Evolutionary conservation across 371 early-diverging fungal species (phyloP).

Genomic region (Haplosporangium sp.): DNA sequence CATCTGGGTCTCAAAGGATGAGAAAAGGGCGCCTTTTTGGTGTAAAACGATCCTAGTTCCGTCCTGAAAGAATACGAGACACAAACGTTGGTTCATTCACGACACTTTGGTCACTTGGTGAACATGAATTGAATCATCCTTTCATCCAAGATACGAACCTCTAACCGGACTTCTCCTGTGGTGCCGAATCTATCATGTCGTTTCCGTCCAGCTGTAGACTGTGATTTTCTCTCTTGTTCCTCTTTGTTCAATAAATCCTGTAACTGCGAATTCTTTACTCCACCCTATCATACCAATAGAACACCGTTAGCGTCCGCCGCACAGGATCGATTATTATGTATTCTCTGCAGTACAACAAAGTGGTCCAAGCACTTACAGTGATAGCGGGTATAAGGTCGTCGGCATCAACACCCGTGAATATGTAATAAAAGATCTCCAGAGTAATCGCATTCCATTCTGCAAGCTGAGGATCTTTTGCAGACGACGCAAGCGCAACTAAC

Average conservation of each 20-base stretch:
- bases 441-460: constrained; percentile 74
- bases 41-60: constrained; percentile 47
- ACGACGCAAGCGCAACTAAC: constrained; percentile 70
- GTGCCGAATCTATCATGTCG: constrained; percentile 54
- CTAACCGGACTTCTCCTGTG: constrained; percentile 36
- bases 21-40: constrained; percentile 41
- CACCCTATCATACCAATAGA: constrained; percentile 15
- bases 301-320: background rate
- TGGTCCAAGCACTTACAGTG: constrained; percentile 13
- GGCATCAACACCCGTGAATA: constrained; percentile 65
- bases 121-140: background rate
- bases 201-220: constrained; percentile 34
- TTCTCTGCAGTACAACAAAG: background rate
- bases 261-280: constrained; percentile 24
- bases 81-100: background rate
- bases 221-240: constrained; percentile 18
- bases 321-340: background rate
- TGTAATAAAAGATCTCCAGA: constrained; percentile 71
- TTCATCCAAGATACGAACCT: constrained; percentile 5
- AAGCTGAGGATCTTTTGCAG: constrained; percentile 61
- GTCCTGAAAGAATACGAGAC: constrained; percentile 15
- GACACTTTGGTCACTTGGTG: background rate
- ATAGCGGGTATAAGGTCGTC: constrained; percentile 56
- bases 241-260: constrained; percentile 44
- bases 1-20: constrained; percentile 44